These are phyloP conservation scores for Boeremia exigua DNA, from an alignment of 2,329 filamentous ascomycete genomes.

Conservation along the genomic window DNA sequence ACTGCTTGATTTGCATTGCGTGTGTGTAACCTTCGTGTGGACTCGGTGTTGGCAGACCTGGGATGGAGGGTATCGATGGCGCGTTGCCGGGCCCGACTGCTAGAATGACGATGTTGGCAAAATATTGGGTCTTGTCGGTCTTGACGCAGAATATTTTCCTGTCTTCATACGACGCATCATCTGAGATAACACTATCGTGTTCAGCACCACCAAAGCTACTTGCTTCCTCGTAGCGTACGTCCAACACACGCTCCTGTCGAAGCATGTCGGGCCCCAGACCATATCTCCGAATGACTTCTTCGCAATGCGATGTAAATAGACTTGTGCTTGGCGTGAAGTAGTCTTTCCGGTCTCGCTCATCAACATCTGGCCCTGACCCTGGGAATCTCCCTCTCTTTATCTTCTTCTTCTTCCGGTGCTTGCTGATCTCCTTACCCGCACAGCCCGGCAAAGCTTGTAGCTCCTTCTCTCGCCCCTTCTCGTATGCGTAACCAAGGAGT, in stretches of 20 bases:
- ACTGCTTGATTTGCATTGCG: constrained; percentile 66
- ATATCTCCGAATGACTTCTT: constrained; percentile 49
- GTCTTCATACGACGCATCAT: constrained; percentile 35
- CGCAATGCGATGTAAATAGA: constrained; percentile 53
- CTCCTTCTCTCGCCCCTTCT: constrained; percentile 65
- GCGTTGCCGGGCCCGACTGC: constrained; percentile 73
- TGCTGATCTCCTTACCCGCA: constrained; percentile 80
- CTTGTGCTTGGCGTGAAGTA: constrained; percentile 52
- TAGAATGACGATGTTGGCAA: constrained; percentile 69
- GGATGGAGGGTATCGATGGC: constrained; percentile 53
- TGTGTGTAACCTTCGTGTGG: constrained; percentile 64
- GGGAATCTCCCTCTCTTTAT: constrained; percentile 50
- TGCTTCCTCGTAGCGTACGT: constrained; percentile 65
- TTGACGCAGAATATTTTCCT: constrained; percentile 69
- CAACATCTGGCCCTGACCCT: constrained; percentile 45
- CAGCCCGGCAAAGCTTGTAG: constrained; percentile 74
- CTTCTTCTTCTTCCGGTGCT: constrained; percentile 75
- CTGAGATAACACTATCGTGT: constrained; percentile 26
- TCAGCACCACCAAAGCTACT: constrained; percentile 37
- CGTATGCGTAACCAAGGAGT: constrained; percentile 71
- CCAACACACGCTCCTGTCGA: constrained; percentile 63
- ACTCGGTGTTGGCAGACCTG: constrained; percentile 45
- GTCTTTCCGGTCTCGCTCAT: constrained; percentile 56
- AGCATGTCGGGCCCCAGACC: constrained; percentile 62
- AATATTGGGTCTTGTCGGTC: constrained; percentile 61